Base-by-base conservation (phyloP, 2,329 filamentous ascomycete species). In the Colletotrichum sansevieriae region DNA sequence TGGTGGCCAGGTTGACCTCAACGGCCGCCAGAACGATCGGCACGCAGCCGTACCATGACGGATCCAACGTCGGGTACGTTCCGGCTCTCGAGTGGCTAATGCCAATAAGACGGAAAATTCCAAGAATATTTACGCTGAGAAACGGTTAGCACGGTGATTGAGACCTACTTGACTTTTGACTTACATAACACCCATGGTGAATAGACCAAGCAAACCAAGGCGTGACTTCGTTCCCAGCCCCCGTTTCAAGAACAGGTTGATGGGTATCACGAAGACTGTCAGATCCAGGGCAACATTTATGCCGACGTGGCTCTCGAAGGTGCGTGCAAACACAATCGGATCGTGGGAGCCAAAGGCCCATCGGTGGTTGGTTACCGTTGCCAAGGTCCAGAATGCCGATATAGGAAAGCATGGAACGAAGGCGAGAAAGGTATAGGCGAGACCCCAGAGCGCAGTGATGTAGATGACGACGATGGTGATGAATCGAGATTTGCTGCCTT, bases 21-120 rank as follows among this genome's bases (percentile, higher is more conserved):
- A 80, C 72, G 0, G 73, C 74, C 1, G 76, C 77, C 6, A 80
- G 73, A 11, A 79, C 72, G 62, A 80, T 76, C 49, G 74, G 74
- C 39, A 73, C 71, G 22, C 76, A 75, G 7, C 73, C 76, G 66
- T 80, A 80, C 76, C 77, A 80, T 4, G 75, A 78, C 8, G 78
- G 78, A 63, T 80, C 78, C 3, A 76, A 56, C 1, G 78, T 77
- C 13, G 78, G 78, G 63, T 73, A 76, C 0, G 76, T 79, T 1
- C 71, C 76, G 3, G 77, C 77, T 20, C 75, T 71, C 44, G 71
- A 71, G 22, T 73, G 56, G 22, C 77, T 65, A 44, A 80, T 75
- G 62, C 64, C 73, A 57, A 76, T 69, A 0, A 80, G 71, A 4
- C 77, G 76, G 73, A 73, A 78, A 60, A 79, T 74, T 0, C 65